A percentile compares a stretch with the other conserved stretches of the same genome.
Conservation (phyloP, 306 rosid genomes). For the Morella rubra region DNA sequence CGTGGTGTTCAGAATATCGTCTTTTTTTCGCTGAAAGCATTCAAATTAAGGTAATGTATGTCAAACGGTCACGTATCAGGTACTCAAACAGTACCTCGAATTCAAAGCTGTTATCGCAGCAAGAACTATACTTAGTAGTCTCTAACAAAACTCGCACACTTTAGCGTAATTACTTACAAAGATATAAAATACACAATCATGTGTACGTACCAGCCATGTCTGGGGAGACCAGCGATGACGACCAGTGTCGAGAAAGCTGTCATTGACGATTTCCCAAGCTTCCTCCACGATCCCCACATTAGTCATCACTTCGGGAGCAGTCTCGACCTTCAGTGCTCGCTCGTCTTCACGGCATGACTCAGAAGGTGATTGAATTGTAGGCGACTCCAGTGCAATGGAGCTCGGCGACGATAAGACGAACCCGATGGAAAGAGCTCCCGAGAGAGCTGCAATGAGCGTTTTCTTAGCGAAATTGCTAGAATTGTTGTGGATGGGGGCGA, state of each 20-base stretch:
- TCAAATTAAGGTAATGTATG: constrained; percentile 11
- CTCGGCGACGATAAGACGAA: constrained; percentile 38
- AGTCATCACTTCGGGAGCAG: constrained; percentile 42
- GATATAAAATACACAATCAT: too few species aligned
- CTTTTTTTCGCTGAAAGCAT: constrained; percentile 57
- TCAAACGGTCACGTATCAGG: constrained; percentile 13
- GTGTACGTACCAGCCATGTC: constrained; percentile 59
- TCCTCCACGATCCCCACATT: constrained; percentile 80
- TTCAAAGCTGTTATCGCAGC: not conserved
- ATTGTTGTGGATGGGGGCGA: not conserved
- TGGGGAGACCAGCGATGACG: constrained; percentile 69
- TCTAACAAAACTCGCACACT: not conserved
- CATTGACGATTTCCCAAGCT: constrained; percentile 94
- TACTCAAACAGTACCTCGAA: not conserved
- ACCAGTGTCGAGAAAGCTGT: constrained; percentile 62
- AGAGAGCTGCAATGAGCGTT: constrained; percentile 37
- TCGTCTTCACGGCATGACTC: constrained; percentile 54
- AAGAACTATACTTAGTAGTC: not conserved
- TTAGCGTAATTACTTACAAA: not conserved
- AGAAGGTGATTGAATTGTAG: constrained; percentile 24
- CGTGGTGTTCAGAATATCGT: constrained; percentile 60
- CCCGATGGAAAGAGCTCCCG: constrained; percentile 50
- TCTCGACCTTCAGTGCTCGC: constrained; percentile 21
- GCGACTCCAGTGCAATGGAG: constrained; percentile 37
- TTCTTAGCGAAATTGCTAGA: constrained; percentile 28